Evolutionary conservation across 2,329 filamentous ascomycete genomes (phyloP).

Genomic region (Ceratocystis diversiconidia): DNA sequence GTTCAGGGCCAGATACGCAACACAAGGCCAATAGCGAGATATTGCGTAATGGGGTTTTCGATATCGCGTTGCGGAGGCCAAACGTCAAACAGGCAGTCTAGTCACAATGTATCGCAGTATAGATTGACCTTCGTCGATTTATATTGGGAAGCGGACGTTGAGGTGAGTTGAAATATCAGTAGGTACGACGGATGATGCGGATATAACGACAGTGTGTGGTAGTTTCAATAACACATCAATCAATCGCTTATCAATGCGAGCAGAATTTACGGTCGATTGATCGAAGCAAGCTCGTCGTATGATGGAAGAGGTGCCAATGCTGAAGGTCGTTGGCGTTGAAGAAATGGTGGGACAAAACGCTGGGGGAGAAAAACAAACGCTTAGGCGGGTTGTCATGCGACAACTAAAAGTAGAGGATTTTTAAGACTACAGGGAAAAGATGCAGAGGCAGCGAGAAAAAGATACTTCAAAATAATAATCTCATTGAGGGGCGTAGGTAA

Average conservation of each 20-base stretch:
- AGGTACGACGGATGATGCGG: not conserved
- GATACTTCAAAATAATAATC: not conserved
- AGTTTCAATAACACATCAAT: not conserved
- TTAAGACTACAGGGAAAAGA: conserved; percentile 5
- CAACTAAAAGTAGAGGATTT: not conserved
- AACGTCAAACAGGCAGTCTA: no score
- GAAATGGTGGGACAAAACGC: conserved; percentile 4
- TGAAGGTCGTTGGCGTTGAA: not conserved
- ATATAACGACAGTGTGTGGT: not conserved
- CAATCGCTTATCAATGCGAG: not conserved
- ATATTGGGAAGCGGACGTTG: not conserved
- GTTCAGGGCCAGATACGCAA: not conserved
- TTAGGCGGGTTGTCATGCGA: conserved; percentile 2
- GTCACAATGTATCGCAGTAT: no score
- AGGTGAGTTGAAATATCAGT: not conserved
- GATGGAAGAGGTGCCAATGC: not conserved
- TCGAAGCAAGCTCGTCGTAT: not conserved
- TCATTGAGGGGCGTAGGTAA: not conserved
- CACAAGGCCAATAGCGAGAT: not conserved
- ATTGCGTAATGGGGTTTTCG: no score
- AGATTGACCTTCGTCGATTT: no score
- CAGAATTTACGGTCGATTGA: not conserved
- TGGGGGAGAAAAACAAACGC: conserved; percentile 1
- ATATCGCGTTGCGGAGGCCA: no score
- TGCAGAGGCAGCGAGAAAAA: not conserved